A percentile compares a stretch with the other conserved stretches of the same genome.
phyloP scores from a whole-genome alignment of 2,329 filamentous ascomycete species.

The Fusarium virguliforme region DNA sequence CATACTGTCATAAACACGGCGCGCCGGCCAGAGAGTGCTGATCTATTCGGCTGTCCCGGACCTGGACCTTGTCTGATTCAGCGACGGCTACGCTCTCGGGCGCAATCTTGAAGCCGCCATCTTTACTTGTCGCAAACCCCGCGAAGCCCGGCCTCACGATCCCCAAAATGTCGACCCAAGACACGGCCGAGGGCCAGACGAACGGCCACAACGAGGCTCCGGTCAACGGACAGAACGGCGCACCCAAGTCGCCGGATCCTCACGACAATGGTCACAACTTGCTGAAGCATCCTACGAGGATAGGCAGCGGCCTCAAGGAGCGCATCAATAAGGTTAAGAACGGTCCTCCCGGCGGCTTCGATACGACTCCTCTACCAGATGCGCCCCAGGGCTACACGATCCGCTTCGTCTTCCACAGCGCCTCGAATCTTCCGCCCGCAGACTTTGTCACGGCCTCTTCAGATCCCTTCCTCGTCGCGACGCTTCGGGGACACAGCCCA shows the following conservation, averaged over 20 bases:
- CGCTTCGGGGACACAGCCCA: conserved; percentile 79
- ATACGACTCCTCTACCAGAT: conserved; percentile 82
- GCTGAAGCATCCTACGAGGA: conserved; percentile 25
- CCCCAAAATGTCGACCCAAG: conserved; percentile 40
- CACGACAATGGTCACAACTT: conserved; percentile 33
- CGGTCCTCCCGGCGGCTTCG: conserved; percentile 82
- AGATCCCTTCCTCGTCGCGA: conserved; percentile 86
- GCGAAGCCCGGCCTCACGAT: conserved; percentile 1
- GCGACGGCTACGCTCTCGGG: not conserved
- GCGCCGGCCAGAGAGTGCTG: conserved; percentile 12
- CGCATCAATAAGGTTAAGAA: conserved; percentile 50
- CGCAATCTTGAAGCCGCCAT: conserved; percentile 29
- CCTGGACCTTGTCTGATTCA: conserved; percentile 7
- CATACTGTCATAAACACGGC: conserved; percentile 11
- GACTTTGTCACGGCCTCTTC: conserved; percentile 85
- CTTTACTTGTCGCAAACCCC: conserved; percentile 19
- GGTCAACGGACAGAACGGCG: conserved; percentile 23
- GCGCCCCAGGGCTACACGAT: conserved; percentile 86
- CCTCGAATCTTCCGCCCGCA: conserved; percentile 84
- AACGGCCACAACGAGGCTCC: conserved; percentile 31
- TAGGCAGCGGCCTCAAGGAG: conserved; percentile 47
- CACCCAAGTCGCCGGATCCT: conserved; percentile 13
- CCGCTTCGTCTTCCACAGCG: conserved; percentile 87
- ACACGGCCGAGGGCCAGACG: conserved; percentile 29
- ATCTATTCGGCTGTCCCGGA: conserved; percentile 20